Evolutionary conservation across 2,329 filamentous ascomycete species (phyloP), one percentile per base, ranked within the genome.

Genomic region (Anthostomella pinea): DNA sequence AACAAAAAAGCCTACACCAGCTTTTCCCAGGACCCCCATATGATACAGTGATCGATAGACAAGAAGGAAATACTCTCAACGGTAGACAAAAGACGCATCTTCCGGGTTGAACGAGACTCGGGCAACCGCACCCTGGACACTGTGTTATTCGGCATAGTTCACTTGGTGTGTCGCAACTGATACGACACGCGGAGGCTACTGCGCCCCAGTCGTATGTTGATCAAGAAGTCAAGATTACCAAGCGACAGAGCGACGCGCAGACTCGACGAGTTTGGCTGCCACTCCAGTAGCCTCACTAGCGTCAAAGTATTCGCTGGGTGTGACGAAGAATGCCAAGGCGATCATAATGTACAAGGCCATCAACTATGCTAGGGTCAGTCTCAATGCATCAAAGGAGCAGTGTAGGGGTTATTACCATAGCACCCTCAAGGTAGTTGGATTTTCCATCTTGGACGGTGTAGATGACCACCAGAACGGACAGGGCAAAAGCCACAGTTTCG

Each of bases 351-450:
- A 81, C 11, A 81, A 64, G 15, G 66, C 68, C 39, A 72, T 60
- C 33, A 72, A 58, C 63, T 66, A 33, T 16, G 32, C 3, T 6
- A 30, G 18, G 5, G 40, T 57, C 41, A 59, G 53, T 25, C 30
- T 10, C 27, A 31, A 3, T 2, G 8, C 20, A 5, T 28, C n/a
- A 17, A 19, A 14, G 2, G 30, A 17, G 19, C 14, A 18, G 20
- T 3, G 3, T 15, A 16, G 20, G 14, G 9, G 11, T 8, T 17
- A 63, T 51, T 60, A 81, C 74, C 78, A 91, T 85, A 30, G 83
- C 83, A 28, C 86, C 86, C 60, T 91, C 86, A 15, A 91, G 75
- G 51, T 91, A 91, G 62, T 91, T 93, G 10, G 81, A 87, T 62
- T 85, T 87, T 54, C 87, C 87, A 55, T 91, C 87, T 57, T 87